Evolutionary conservation across 2,329 filamentous ascomycete species (phyloP).

Genomic region (Ascochyta koolunga): DNA sequence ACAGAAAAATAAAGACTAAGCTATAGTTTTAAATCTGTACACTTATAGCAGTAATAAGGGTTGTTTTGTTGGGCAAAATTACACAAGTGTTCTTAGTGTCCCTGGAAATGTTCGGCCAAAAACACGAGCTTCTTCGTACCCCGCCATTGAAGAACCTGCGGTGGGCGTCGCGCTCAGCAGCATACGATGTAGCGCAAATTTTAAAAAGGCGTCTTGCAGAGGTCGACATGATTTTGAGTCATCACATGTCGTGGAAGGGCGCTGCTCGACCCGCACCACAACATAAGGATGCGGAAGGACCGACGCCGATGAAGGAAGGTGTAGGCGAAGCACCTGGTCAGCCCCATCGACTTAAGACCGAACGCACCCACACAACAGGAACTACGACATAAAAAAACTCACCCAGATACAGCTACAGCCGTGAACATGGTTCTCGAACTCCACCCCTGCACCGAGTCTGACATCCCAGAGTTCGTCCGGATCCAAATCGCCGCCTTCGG

Average conservation of each 20-base stretch:
- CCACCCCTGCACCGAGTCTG: slow-evolving; percentile 31
- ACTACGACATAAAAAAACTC: neutral
- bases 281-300: neutral
- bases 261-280: slow-evolving; percentile 1
- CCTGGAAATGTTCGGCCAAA: no score
- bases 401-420: neutral
- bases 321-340: neutral
- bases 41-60: no score
- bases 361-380: neutral
- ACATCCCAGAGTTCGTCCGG: slow-evolving; percentile 36
- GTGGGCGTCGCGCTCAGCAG: neutral
- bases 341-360: slow-evolving; percentile 6
- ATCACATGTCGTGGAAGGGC: slow-evolving; percentile 8
- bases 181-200: neutral
- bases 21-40: no score
- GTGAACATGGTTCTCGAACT: slow-evolving; percentile 44
- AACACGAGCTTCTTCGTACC: no score
- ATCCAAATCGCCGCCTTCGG: slow-evolving; percentile 41
- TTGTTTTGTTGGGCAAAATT: no score
- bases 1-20: no score
- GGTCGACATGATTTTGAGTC: neutral
- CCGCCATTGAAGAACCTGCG: neutral
- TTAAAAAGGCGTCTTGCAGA: neutral
- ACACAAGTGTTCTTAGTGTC: no score
- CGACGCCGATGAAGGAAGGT: slow-evolving; percentile 6